A percentile compares a stretch with the other conserved stretches of the same genome.
These are phyloP conservation scores for Myriangium duriaei DNA, from an alignment of 2,329 filamentous ascomycete genomes.

Conservation along the genomic window DNA sequence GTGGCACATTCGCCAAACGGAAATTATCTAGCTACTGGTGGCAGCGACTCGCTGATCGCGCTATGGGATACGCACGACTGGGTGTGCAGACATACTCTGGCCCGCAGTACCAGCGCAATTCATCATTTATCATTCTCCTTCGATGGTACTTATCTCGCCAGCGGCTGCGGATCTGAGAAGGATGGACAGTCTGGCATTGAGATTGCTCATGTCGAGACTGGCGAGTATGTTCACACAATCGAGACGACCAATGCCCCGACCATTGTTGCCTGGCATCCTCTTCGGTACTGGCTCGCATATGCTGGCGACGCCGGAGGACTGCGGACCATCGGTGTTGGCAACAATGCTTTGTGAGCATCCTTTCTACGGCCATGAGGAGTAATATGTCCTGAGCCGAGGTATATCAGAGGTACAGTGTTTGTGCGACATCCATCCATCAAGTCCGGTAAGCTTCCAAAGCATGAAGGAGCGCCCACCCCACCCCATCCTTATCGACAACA, in stretches of 20 bases:
- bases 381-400: neutral
- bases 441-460: too few relatives aligned
- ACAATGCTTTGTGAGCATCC: conserved; percentile 4
- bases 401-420: neutral
- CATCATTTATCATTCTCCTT: conserved; percentile 65
- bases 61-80: conserved; percentile 69
- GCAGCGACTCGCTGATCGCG: conserved; percentile 61
- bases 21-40: conserved; percentile 60
- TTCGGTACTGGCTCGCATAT: conserved; percentile 61
- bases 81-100: conserved; percentile 61
- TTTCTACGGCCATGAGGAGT: neutral
- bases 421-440: too few relatives aligned
- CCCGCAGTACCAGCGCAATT: conserved; percentile 56
- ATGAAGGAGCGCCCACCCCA: conserved; percentile 75
- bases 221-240: conserved; percentile 58
- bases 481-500: conserved; percentile 63
- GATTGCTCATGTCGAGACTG: conserved; percentile 60
- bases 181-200: conserved; percentile 60
- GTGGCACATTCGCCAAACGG: conserved; percentile 59
- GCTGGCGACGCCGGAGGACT: conserved; percentile 53
- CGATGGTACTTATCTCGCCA: conserved; percentile 62
- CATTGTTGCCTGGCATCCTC: conserved; percentile 65
- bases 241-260: conserved; percentile 54
- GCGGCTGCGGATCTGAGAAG: conserved; percentile 40
- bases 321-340: conserved; percentile 47